phyloP scores from a whole-genome alignment of 495 filamentous ascomycete genomes.

The Glarea lozoyensis region DNA sequence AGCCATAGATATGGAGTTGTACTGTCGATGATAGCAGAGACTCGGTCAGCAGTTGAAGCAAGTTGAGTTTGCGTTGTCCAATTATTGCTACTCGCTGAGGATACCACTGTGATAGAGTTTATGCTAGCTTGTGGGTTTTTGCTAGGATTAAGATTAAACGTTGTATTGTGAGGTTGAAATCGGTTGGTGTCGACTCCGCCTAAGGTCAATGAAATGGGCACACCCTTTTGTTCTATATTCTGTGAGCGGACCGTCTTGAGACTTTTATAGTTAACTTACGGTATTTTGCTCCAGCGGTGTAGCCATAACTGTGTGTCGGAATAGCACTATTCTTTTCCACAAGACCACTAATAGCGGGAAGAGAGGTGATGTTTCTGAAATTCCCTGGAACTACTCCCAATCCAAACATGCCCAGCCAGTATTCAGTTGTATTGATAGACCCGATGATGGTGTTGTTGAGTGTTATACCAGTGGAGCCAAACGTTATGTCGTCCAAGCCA shows the following conservation, averaged over 20 bases:
- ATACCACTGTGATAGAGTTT: constrained; percentile 43
- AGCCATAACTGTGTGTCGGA: constrained; percentile 56
- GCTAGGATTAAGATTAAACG: constrained; percentile 41
- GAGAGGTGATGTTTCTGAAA: constrained; percentile 28
- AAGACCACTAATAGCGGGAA: constrained; percentile 27
- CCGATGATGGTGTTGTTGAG: constrained; percentile 35
- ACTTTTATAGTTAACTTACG: constrained; percentile 25
- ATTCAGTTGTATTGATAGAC: constrained; percentile 43
- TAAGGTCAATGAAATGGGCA: constrained; percentile 47
- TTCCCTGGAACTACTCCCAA: constrained; percentile 38
- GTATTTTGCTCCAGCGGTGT: constrained; percentile 59
- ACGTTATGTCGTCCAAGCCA: constrained; percentile 46
- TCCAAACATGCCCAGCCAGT: constrained; percentile 51
- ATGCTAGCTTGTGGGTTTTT: constrained; percentile 43
- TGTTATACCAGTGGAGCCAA: constrained; percentile 31
- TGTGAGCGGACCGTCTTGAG: constrained; percentile 3
- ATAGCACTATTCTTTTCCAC: constrained; percentile 41
- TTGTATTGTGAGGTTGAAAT: constrained; percentile 43
- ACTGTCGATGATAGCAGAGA: constrained; percentile 52
- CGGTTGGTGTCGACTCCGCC: constrained; percentile 57
- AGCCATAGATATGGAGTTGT: constrained; percentile 63
- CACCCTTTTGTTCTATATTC: constrained; percentile 32
- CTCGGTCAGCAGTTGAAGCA: constrained; percentile 33
- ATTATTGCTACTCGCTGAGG: constrained; percentile 24
- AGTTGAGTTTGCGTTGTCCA: constrained; percentile 34